These are phyloP conservation scores for Apiospora aurea DNA, from an alignment of 2,329 filamentous ascomycete species.

Conservation along the genomic window DNA sequence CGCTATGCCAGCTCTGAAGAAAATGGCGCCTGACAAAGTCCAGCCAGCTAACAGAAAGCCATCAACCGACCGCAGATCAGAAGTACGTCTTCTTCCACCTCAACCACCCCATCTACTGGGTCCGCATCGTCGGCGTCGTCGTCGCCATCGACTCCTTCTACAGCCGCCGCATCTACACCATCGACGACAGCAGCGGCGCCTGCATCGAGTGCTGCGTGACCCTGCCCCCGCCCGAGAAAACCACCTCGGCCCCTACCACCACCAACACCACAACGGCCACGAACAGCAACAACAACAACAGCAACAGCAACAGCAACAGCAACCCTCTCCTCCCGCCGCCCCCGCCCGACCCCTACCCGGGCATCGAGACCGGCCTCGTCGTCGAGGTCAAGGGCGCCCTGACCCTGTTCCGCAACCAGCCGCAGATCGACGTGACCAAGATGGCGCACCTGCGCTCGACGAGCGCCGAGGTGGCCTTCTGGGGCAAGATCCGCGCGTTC, in stretches of 20 bases:
- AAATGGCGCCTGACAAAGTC: neutral
- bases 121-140: conserved; percentile 73
- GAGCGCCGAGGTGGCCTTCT: conserved; percentile 63
- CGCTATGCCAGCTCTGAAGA: too few species aligned
- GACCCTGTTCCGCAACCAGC: conserved; percentile 53
- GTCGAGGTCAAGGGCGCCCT: conserved; percentile 65
- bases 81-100: conserved; percentile 68
- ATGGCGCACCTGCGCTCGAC: conserved; percentile 58
- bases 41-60: neutral
- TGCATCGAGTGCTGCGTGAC: conserved; percentile 58
- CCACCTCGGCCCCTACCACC: conserved; percentile 4
- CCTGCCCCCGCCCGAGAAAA: conserved; percentile 33
- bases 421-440: conserved; percentile 61
- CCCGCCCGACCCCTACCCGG: conserved; percentile 27
- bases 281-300: conserved; percentile 3
- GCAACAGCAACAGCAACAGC: conserved; percentile 4
- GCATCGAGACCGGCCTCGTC: conserved; percentile 57
- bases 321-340: neutral
- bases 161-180: conserved; percentile 57
- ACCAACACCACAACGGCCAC: neutral
- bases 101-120: conserved; percentile 81
- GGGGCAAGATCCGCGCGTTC: conserved; percentile 62
- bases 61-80: conserved; percentile 47
- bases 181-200: conserved; percentile 71
- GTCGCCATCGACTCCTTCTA: conserved; percentile 65